These are phyloP conservation scores for Sporothrix phasma DNA, from an alignment of 2,329 filamentous ascomycete species.

Conservation along the genomic window DNA sequence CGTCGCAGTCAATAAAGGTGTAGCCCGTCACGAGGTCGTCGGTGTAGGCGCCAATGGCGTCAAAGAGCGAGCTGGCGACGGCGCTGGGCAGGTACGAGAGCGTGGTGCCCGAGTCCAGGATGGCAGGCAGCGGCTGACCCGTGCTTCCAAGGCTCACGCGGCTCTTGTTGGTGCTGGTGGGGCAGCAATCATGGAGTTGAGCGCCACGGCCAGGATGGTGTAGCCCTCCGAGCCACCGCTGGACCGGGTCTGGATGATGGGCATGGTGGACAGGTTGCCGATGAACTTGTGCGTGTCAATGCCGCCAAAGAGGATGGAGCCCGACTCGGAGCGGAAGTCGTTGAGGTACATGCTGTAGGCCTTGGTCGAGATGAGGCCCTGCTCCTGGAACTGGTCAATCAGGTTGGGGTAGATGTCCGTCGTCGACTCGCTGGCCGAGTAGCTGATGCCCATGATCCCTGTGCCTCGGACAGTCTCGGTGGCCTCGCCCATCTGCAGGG, in stretches of 20 bases:
- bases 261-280: conserved; percentile 45
- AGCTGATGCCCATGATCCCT: conserved; percentile 51
- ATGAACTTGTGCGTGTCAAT: conserved; percentile 58
- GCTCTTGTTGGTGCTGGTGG: conserved; percentile 19
- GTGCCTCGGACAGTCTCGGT: conserved; percentile 37
- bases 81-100: conserved; percentile 50
- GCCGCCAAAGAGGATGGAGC: conserved; percentile 59
- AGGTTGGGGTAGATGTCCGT: conserved; percentile 43
- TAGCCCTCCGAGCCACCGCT: conserved; percentile 30
- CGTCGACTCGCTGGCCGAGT: conserved; percentile 40
- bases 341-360: conserved; percentile 61
- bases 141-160: conserved; percentile 12
- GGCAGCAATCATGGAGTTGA: conserved; percentile 28
- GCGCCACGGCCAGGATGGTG: conserved; percentile 32
- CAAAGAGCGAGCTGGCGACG: conserved; percentile 33
- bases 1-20: conserved; percentile 32
- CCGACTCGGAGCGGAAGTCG: conserved; percentile 44
- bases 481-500: conserved; percentile 48
- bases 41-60: conserved; percentile 30
- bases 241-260: conserved; percentile 37
- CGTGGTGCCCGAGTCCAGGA: conserved; percentile 62
- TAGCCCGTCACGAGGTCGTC: conserved; percentile 29
- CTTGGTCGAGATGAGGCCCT: conserved; percentile 51
- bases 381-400: conserved; percentile 51
- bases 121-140: conserved; percentile 30